Percentiles rank a stretch among this genome's conserved stretches.
Conservation (phyloP, 1,284 basidiomycete species). For the Neolentinus lepideus region DNA sequence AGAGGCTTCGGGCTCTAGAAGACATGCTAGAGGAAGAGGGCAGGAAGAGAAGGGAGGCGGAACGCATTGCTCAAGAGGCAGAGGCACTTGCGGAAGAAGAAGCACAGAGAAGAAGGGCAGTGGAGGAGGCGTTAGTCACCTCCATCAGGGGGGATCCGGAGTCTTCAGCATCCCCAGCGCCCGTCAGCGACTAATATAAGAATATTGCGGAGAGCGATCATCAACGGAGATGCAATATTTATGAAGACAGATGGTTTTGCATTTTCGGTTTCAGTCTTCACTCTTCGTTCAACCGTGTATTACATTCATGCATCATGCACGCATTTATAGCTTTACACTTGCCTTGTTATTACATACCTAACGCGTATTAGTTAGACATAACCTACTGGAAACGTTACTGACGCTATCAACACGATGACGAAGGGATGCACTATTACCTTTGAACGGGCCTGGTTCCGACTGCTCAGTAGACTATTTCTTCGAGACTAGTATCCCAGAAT, state of each 20-base stretch:
- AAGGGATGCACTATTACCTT: no score
- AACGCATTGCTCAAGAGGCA: slow-evolving; percentile 41
- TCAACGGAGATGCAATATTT: background rate
- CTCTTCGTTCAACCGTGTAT: background rate
- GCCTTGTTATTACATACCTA: no score
- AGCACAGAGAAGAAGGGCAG: slow-evolving; percentile 35
- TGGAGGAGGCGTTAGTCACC: slow-evolving; percentile 37
- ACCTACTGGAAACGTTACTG: background rate
- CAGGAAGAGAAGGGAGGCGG: slow-evolving; percentile 47
- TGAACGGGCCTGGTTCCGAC: no score
- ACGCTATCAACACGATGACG: no score
- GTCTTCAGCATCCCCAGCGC: background rate
- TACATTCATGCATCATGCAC: background rate
- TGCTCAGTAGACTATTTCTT: no score
- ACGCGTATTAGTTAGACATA: no score
- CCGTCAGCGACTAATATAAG: background rate
- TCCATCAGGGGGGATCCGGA: background rate
- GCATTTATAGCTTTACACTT: background rate
- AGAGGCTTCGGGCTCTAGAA: slow-evolving; percentile 45
- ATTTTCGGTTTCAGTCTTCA: background rate
- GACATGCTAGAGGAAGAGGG: slow-evolving; percentile 52
- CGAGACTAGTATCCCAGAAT: no score
- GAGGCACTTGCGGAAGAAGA: slow-evolving; percentile 49
- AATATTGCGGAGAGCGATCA: background rate
- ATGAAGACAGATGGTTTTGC: background rate